These are phyloP conservation scores for Macrophomina phaseolina DNA, from an alignment of 2,329 filamentous ascomycete genomes.

Conservation along the genomic window DNA sequence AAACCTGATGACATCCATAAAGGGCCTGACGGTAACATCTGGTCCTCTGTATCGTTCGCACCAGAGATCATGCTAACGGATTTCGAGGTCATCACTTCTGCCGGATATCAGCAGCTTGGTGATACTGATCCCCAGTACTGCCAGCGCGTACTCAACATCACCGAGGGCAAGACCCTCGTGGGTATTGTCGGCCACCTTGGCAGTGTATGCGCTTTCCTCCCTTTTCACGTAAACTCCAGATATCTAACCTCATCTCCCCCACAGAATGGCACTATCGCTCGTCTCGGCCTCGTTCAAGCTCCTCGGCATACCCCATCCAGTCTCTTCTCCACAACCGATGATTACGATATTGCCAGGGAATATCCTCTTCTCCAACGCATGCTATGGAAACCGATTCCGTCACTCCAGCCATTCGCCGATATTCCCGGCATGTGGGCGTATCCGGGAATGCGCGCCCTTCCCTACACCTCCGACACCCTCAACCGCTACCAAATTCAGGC, in stretches of 20 bases:
- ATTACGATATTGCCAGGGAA: no score
- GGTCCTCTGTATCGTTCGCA: neutral
- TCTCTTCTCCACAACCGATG: neutral
- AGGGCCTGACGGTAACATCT: conserved; percentile 6
- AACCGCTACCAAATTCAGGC: neutral
- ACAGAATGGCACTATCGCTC: neutral
- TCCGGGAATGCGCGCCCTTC: neutral
- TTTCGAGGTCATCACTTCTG: neutral
- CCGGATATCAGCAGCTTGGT: neutral
- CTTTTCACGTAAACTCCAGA: neutral
- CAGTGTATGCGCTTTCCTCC: neutral
- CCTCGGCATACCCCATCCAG: neutral
- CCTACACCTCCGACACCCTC: no score
- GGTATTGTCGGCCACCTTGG: neutral
- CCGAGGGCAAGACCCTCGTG: neutral
- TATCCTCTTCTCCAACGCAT: neutral
- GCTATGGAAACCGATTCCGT: neutral
- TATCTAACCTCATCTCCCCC: neutral
- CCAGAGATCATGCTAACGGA: neutral
- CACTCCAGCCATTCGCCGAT: neutral
- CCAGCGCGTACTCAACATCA: neutral
- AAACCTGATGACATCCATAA: neutral
- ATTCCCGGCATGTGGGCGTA: neutral
- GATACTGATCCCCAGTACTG: neutral
- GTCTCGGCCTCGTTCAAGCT: neutral